phyloP scores from a whole-genome alignment of 495 filamentous ascomycete species.

The Xylaria flabelliformis region DNA sequence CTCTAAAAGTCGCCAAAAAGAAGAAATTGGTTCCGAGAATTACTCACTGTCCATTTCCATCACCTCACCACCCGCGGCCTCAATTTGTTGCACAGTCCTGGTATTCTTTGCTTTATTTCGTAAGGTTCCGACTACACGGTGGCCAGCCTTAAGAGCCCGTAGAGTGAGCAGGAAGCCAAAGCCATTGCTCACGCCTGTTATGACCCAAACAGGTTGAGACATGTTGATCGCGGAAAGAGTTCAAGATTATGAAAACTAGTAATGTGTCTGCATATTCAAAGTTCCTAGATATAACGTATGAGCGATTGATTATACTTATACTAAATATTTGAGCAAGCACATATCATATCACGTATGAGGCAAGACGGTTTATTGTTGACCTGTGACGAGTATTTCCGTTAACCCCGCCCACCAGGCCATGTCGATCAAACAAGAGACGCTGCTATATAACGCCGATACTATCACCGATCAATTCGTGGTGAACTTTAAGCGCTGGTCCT shows the following conservation, averaged over 20 bases:
- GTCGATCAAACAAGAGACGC: not conserved
- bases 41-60: conserved; percentile 47
- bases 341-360: not conserved
- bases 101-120: conserved; percentile 43
- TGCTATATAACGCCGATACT: conserved; percentile 11
- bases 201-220: conserved; percentile 47
- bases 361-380: not conserved
- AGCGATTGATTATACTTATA: not conserved
- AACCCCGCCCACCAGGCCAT: not conserved
- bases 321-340: not conserved
- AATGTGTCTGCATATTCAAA: not conserved
- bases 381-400: not conserved
- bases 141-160: conserved; percentile 49
- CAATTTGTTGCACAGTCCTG: conserved; percentile 31
- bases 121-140: conserved; percentile 54
- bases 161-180: conserved; percentile 55
- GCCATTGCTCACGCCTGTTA: conserved; percentile 62
- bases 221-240: conserved; percentile 2
- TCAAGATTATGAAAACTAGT: not conserved
- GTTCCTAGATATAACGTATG: not conserved
- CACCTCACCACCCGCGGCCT: conserved; percentile 34
- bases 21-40: no score
- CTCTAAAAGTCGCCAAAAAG: no score
- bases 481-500: not conserved
- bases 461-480: conserved; percentile 9